Conservation (phyloP, 2,329 filamentous ascomycete species). For the Leptographium galeiforme region DNA sequence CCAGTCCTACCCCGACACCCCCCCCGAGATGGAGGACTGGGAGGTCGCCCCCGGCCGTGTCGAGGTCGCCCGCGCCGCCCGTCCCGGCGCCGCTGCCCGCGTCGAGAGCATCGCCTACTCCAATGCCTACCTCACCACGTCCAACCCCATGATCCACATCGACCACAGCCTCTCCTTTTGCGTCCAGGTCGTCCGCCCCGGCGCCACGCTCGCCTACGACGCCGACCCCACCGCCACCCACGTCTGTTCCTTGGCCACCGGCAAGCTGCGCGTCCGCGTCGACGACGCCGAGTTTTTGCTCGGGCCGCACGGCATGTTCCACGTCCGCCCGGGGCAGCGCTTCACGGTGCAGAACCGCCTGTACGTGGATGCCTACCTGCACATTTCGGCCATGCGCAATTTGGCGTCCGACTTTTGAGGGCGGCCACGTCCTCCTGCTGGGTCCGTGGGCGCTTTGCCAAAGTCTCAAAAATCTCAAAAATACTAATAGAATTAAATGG, state of each 20-base stretch:
- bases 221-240: constrained; percentile 11
- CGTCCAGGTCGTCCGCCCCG: constrained; percentile 16
- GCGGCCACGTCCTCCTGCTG: too few relatives aligned
- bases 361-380: constrained; percentile 30
- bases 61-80: not conserved
- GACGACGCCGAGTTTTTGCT: constrained; percentile 24
- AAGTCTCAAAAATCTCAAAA: too few relatives aligned
- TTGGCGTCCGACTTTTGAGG: not conserved
- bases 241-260: constrained; percentile 17
- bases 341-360: constrained; percentile 28
- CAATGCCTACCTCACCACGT: constrained; percentile 17
- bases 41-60: constrained; percentile 22
- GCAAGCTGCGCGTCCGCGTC: constrained; percentile 17
- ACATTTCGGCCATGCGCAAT: constrained; percentile 13
- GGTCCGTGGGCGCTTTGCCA: too few relatives aligned
- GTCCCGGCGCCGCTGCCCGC: not conserved
- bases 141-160: constrained; percentile 12
- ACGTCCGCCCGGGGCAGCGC: constrained; percentile 22
- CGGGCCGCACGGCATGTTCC: constrained; percentile 31
- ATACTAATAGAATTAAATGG: too few relatives aligned
- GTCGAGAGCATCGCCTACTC: constrained; percentile 18
- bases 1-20: not conserved
- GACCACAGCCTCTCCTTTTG: constrained; percentile 16
- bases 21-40: constrained; percentile 23
- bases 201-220: constrained; percentile 12